Evolutionary conservation across 2,329 filamentous ascomycete genomes (phyloP), one percentile per base, ranked within the genome.

Genomic region (Metarhizium humberi): DNA sequence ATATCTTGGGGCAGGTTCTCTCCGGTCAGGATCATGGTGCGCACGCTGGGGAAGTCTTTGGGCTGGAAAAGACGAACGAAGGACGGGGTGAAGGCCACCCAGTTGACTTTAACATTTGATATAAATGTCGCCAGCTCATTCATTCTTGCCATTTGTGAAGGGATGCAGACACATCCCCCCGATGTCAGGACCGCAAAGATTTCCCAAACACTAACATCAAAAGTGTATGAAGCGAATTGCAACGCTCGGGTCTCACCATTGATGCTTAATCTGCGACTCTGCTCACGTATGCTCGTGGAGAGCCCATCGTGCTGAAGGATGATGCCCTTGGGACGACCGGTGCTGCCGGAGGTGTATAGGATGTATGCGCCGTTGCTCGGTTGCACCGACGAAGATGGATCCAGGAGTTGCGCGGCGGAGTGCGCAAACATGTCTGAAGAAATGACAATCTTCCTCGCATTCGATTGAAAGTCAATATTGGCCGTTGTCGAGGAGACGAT

Each of bases 221-320:
- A 60, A 18, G 52, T 48, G 29, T 58, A 58, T 18, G 42, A 43
- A n/a, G 57, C 54, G 29, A 58, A 58, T 32, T 58, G 55, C 16
- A 60, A 46, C 13, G 50, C 50, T 2, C 58, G 32, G 10, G 32
- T 53, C 6, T 32, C 32, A 7, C 32, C 6, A 34, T 34, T 34
- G 2, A 34, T 34, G 32, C 7, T 8, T 11, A 34, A 34, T 25
- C 3, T 43, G 29, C 10, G 50, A 16, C 3, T 29, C 48, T 11
- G 38, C 2, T 20, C 13, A 3, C 53, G 30, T 10, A 45, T 16
- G 50, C 51, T 56, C n/a, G 52, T 45, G 20, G 40, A 43, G 20
- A 52, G 2, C 18, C 56, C 29, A 10, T 38, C 18, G 1, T 54
- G 52, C 36, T 61, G 47, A 3, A 61, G 40, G 6, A 57, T 52